These are phyloP conservation scores for Asclepias syriaca DNA, from an alignment of 257 asterid genomes.

Conservation along the genomic window DNA sequence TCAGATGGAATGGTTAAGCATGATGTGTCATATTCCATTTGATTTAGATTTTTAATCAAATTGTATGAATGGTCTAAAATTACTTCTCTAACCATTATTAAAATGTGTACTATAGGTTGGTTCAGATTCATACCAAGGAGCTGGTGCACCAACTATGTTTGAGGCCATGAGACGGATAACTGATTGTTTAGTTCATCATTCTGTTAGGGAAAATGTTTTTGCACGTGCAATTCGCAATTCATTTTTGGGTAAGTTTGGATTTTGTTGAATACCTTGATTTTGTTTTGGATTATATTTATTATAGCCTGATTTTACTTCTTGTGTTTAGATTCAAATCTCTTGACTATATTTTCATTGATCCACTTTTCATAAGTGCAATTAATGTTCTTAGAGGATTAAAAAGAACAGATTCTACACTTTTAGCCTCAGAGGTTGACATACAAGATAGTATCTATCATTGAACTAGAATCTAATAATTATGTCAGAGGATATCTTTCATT, in stretches of 20 bases:
- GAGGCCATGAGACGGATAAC: slow-evolving; percentile 88
- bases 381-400: not conserved
- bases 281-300: not conserved
- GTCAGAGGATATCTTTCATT: not conserved
- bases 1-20: not conserved
- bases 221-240: slow-evolving; percentile 75
- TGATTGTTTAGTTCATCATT: slow-evolving; percentile 53
- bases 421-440: not conserved
- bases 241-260: slow-evolving; percentile 63
- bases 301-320: not conserved
- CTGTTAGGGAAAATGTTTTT: slow-evolving; percentile 62
- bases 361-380: not conserved
- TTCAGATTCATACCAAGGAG: slow-evolving; percentile 96
- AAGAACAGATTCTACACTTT: slow-evolving; percentile 2
- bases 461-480: not conserved
- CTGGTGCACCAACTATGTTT: slow-evolving; percentile 98
- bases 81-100: not conserved
- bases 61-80: not conserved
- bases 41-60: not conserved
- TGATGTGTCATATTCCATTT: slow-evolving; percentile 2
- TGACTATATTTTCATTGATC: slow-evolving; percentile 1
- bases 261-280: not conserved
- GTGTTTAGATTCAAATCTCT: slow-evolving; percentile 2
- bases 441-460: not conserved
- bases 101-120: slow-evolving; percentile 62